A percentile compares a stretch with the other conserved stretches of the same genome.
These are phyloP conservation scores for Dysphania ambrosioides DNA, from an alignment of 148 eudicot species.

Conservation along the genomic window DNA sequence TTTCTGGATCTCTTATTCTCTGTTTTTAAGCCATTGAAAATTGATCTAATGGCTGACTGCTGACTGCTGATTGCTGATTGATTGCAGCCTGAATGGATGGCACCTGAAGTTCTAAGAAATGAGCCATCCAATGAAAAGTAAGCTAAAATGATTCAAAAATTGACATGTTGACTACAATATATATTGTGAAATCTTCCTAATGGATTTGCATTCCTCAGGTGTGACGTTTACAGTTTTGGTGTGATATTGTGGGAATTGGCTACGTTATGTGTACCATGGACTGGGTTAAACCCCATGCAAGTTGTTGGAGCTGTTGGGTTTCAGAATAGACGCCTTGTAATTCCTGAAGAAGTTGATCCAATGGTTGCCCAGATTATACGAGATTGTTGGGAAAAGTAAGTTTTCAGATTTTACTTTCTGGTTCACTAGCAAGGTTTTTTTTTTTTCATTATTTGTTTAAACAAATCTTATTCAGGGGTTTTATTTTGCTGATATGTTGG, in stretches of 20 bases:
- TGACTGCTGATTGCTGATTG: slow-evolving; percentile 26
- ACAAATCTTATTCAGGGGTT: background rate
- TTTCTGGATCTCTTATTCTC: background rate
- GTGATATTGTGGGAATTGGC: slow-evolving; percentile 94
- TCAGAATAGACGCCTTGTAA: slow-evolving; percentile 71
- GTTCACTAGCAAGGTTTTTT: background rate
- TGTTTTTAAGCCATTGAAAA: background rate
- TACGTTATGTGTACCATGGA: slow-evolving; percentile 87
- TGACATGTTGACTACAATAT: background rate
- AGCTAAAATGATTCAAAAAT: slow-evolving; percentile 28
- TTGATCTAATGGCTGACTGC: background rate
- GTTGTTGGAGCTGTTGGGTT: slow-evolving; percentile 99
- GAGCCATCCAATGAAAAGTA: slow-evolving; percentile 95
- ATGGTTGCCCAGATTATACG: slow-evolving; percentile 65
- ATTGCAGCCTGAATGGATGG: slow-evolving; percentile 99
- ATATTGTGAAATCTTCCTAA: slow-evolving; percentile 7
- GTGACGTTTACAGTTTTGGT: slow-evolving; percentile 95
- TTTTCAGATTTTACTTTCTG: background rate
- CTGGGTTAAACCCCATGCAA: slow-evolving; percentile 96
- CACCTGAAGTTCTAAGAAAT: slow-evolving; percentile 95
- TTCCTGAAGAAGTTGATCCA: slow-evolving; percentile 73
- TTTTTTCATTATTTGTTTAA: background rate
- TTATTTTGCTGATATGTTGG: slow-evolving; percentile 21
- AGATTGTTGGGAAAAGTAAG: slow-evolving; percentile 92
- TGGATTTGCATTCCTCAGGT: slow-evolving; percentile 47